These are phyloP conservation scores for Aspergillus conjunctus DNA, from an alignment of 495 filamentous ascomycete genomes.

Conservation along the genomic window DNA sequence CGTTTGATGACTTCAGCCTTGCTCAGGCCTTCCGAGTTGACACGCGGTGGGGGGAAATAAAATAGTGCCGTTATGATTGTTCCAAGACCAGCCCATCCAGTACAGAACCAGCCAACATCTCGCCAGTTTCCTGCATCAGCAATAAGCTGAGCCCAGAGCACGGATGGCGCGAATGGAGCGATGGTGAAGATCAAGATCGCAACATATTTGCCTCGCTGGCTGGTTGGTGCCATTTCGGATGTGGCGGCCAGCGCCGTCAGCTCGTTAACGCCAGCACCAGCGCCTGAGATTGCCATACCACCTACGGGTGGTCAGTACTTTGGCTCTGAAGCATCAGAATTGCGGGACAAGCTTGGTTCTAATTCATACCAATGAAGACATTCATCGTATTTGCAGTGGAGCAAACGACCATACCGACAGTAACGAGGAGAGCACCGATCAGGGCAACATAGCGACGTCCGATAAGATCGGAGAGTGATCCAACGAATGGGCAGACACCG, in stretches of 20 bases:
- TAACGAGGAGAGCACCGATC: conserved; percentile 57
- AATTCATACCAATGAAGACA: conserved; percentile 62
- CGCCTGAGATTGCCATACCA: conserved; percentile 63
- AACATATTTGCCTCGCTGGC: conserved; percentile 69
- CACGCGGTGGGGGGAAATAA: conserved; percentile 66
- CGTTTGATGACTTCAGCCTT: conserved; percentile 54
- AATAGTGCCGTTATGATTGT: conserved; percentile 62
- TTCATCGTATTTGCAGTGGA: conserved; percentile 68
- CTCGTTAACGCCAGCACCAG: conserved; percentile 66
- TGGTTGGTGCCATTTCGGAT: conserved; percentile 68
- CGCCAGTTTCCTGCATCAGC: conserved; percentile 61
- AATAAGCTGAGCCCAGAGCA: conserved; percentile 72
- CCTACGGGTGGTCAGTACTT: conserved; percentile 34
- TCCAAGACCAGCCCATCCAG: conserved; percentile 62
- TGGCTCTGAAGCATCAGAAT: background rate
- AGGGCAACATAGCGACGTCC: conserved; percentile 70
- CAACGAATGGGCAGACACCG: conserved; percentile 72
- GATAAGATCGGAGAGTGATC: conserved; percentile 67
- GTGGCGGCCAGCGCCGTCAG: conserved; percentile 69
- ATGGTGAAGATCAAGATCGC: conserved; percentile 68
- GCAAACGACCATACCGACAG: conserved; percentile 67
- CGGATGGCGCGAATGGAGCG: conserved; percentile 66
- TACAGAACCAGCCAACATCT: conserved; percentile 62
- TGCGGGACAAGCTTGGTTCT: background rate
- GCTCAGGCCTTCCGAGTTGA: conserved; percentile 53